A percentile compares a stretch with the other conserved stretches of the same genome.
Evolutionary conservation across 2,329 filamentous ascomycete species (phyloP).

Genomic region (Talaromyces sp.): DNA sequence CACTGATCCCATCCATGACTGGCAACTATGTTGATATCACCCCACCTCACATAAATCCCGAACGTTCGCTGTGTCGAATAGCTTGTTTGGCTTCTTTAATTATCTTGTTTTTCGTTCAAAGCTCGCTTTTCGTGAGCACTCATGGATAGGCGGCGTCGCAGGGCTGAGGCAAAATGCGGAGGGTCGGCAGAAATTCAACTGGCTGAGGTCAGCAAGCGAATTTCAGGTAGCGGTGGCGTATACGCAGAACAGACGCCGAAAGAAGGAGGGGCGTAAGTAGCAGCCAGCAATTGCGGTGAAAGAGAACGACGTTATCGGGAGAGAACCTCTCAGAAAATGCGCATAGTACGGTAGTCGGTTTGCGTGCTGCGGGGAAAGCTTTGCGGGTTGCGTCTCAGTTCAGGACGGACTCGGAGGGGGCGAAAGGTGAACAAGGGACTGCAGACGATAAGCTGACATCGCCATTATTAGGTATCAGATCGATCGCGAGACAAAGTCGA

Average conservation of each 20-base stretch:
- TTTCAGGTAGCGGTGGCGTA: too few relatives aligned
- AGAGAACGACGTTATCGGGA: neutral
- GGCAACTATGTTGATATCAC: neutral
- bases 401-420: neutral
- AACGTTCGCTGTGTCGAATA: neutral
- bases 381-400: neutral
- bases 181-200: neutral
- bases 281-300: neutral
- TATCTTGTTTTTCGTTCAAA: neutral
- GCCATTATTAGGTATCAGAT: neutral
- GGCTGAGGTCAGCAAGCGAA: neutral
- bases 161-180: neutral
- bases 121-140: neutral
- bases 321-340: neutral
- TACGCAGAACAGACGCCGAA: neutral
- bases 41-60: neutral
- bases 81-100: neutral
- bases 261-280: neutral
- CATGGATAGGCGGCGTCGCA: neutral
- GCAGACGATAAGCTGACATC: neutral
- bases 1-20: slow-evolving; percentile 33
- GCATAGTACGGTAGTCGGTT: neutral
- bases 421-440: neutral
- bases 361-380: neutral
- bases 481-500: neutral